These are phyloP conservation scores for Nothomitra cinnamomea DNA, from an alignment of 2,329 filamentous ascomycete species.

Conservation along the genomic window DNA sequence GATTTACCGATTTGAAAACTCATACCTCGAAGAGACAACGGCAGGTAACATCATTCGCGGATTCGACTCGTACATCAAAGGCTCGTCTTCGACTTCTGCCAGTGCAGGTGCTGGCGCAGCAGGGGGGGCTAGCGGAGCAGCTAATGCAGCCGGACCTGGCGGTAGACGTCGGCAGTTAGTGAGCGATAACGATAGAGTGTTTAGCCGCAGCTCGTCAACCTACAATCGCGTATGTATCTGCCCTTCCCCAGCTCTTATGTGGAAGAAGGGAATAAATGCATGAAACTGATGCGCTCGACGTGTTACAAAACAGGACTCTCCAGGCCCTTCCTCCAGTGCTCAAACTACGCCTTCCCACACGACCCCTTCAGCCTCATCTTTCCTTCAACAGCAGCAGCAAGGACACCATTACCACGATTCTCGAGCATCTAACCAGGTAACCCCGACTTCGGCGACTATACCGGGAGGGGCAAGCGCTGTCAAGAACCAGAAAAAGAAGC, in stretches of 20 bases:
- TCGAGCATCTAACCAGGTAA: neutral
- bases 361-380: neutral
- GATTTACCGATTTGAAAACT: conserved; percentile 68
- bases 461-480: neutral
- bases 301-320: neutral
- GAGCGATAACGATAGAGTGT: conserved; percentile 5
- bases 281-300: neutral
- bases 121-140: neutral
- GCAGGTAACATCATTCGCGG: conserved; percentile 92
- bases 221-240: conserved; percentile 1
- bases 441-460: neutral
- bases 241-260: neutral
- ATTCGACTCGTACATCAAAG: conserved; percentile 98
- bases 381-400: neutral
- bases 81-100: conserved; percentile 44
- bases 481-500: neutral
- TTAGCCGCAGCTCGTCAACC: conserved; percentile 1
- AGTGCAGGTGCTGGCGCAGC: conserved; percentile 23
- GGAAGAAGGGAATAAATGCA: neutral
- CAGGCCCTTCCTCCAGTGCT: neutral
- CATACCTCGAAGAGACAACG: conserved; percentile 80
- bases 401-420: neutral
- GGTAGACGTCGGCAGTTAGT: neutral
- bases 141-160: neutral
- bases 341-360: neutral